Base-by-base conservation (phyloP, 2,329 filamentous ascomycete species). In the Myriosclerotinia duriaeana region DNA sequence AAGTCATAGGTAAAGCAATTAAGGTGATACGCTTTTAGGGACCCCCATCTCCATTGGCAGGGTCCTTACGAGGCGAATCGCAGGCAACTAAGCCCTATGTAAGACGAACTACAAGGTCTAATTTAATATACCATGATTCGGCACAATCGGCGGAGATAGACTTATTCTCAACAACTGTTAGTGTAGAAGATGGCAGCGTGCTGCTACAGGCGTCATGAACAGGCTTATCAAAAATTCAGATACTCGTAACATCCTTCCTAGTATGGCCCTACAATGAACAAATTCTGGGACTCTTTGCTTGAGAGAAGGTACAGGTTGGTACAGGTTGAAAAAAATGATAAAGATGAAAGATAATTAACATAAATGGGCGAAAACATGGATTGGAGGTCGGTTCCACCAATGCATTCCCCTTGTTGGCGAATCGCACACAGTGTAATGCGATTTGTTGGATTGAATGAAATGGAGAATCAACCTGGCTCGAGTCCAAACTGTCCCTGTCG, bases 381-480 rank as follows among this genome's bases (percentile, higher is more conserved):
- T 22, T 22, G 42, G 42, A 14, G 17, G 55, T 58, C 38, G 22
- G 50, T 46, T 59, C 20, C 54, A 58, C 38, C 22, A 38, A 14
- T 26, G 56, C n/a, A 26, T 38, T 50, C 20, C 30, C 50, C 17
- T 48, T 36, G 14, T 26, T 60, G 30, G 42, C 48, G 56, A 17
- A 36, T 46, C 30, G 30, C 20, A 38, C 30, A 50, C 30, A 60
- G 14, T 4, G 8, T 60, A 20, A 50, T 50, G 8, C 30, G 30
- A 60, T 60, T 60, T 42, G 42, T 38, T 60, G 30, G 20, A 15
- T 38, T 60, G 26, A 2, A n/a, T 34, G 40, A 9, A 59, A 42
- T 22, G 20, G 42, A 6, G 11, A 46, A 30, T n/a, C 40, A n/a
- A 59, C 20, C 20, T 53, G 50, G 50, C 46, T 22, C 46, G 20